Percentiles rank a stretch among this genome's conserved stretches.
Conservation (phyloP, 2,329 filamentous ascomycete species). For the Whalleya microplaca region DNA sequence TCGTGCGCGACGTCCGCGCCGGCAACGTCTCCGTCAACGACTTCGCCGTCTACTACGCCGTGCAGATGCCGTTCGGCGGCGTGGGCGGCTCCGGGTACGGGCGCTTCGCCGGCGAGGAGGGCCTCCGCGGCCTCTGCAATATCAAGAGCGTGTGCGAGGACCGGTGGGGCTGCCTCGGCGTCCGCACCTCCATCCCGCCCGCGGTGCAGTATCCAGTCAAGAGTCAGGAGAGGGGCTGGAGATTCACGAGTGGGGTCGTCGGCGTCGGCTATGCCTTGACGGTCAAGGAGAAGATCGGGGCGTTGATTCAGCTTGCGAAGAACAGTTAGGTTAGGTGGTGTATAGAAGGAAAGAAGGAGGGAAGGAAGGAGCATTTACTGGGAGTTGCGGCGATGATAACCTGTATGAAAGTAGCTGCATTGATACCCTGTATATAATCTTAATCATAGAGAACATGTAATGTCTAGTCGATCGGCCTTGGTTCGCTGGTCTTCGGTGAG, state of each 20-base stretch:
- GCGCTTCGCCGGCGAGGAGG: conserved; percentile 89
- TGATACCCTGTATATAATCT: conserved; percentile 16
- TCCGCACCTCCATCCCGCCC: conserved; percentile 78
- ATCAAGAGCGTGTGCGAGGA: conserved; percentile 85
- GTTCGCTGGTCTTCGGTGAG: not conserved
- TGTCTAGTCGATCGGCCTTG: not conserved
- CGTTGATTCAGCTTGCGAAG: conserved; percentile 46
- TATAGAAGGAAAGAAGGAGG: not conserved
- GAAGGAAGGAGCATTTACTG: conserved; percentile 18
- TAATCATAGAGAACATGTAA: conserved; percentile 4
- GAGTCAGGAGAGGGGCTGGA: conserved; percentile 66
- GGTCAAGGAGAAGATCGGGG: conserved; percentile 43
- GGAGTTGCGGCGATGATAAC: not conserved
- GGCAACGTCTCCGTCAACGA: conserved; percentile 97
- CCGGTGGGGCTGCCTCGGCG: conserved; percentile 61
- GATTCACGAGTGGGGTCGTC: conserved; percentile 64
- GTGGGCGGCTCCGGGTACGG: conserved; percentile 90
- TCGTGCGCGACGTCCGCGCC: conserved; percentile 71
- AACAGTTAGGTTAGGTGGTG: conserved; percentile 41
- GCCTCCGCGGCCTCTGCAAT: conserved; percentile 83
- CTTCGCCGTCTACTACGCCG: conserved; percentile 91
- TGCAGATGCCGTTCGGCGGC: conserved; percentile 92
- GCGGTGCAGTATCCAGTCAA: conserved; percentile 81
- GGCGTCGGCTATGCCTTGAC: conserved; percentile 61
- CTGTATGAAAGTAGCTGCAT: not conserved